These are phyloP conservation scores for Colletotrichum sp. DNA, from an alignment of 2,329 filamentous ascomycete species.

Conservation along the genomic window DNA sequence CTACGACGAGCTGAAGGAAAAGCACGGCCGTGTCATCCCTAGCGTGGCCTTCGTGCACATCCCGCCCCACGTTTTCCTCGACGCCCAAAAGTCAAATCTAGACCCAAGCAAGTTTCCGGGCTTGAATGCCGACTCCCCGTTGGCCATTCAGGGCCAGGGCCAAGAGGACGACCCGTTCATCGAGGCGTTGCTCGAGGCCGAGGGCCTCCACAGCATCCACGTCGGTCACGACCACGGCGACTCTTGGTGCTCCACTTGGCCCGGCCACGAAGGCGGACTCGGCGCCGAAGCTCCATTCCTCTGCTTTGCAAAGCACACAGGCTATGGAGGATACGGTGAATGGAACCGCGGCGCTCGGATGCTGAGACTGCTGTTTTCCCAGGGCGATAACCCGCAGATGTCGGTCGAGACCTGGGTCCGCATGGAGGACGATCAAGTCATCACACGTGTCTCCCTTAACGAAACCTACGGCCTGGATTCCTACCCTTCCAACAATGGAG, in stretches of 20 bases:
- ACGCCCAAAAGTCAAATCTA: constrained; percentile 21
- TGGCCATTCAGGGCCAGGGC: constrained; percentile 34
- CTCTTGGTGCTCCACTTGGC: constrained; percentile 46
- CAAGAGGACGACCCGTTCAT: constrained; percentile 55
- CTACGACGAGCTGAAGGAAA: constrained; percentile 23
- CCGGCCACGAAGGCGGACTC: constrained; percentile 15
- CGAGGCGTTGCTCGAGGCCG: constrained; percentile 49
- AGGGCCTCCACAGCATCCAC: constrained; percentile 54
- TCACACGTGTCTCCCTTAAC: constrained; percentile 61
- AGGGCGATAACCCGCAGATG: constrained; percentile 40
- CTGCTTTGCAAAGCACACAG: constrained; percentile 69
- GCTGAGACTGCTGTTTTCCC: constrained; percentile 20
- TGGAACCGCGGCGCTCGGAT: constrained; percentile 64
- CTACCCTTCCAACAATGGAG: constrained; percentile 43
- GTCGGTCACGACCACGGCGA: constrained; percentile 63
- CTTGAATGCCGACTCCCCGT: constrained; percentile 28
- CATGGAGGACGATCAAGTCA: constrained; percentile 58
- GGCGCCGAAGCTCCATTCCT: constrained; percentile 41
- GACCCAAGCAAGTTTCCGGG: constrained; percentile 40
- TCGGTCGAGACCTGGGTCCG: constrained; percentile 64
- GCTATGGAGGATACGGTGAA: constrained; percentile 72
- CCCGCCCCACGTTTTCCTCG: constrained; percentile 20
- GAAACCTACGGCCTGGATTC: constrained; percentile 61
- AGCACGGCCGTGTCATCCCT: constrained; percentile 22
- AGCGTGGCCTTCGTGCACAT: constrained; percentile 25